Evolutionary conservation across 2,329 filamentous ascomycete species (phyloP).

Genomic region (Calonectria multiphialidica): DNA sequence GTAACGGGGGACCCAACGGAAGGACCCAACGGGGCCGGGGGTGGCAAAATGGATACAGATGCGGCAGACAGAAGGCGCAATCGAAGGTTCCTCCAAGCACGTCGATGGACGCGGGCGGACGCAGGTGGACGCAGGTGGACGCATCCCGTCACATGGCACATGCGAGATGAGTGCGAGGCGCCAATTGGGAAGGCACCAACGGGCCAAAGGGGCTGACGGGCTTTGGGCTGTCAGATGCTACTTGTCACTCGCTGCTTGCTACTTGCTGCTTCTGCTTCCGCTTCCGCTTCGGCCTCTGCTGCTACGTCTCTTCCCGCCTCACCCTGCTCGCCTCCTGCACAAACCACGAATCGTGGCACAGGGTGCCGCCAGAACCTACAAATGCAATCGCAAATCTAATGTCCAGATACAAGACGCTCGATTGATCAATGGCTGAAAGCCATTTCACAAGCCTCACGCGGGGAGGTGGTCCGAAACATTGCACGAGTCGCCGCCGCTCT

Average conservation of each 20-base stretch:
- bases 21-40: too few relatives aligned
- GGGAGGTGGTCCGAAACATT: background rate
- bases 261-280: background rate
- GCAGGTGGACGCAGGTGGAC: background rate
- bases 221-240: background rate
- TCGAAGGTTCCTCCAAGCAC: background rate
- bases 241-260: too few relatives aligned
- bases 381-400: background rate
- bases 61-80: background rate
- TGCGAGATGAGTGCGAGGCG: constrained; percentile 11
- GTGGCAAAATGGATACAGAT: background rate
- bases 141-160: background rate
- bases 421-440: background rate
- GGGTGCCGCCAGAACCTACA: background rate
- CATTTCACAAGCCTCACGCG: background rate
- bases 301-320: background rate
- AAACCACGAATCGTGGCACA: background rate
- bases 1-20: background rate
- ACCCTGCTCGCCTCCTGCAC: background rate
- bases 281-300: background rate
- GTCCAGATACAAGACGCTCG: background rate
- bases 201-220: background rate
- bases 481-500: background rate
- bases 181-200: background rate
- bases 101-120: background rate